These are phyloP conservation scores for Plasmodium ovale DNA, from an alignment of 169 alveolate genomes.

Conservation along the genomic window DNA sequence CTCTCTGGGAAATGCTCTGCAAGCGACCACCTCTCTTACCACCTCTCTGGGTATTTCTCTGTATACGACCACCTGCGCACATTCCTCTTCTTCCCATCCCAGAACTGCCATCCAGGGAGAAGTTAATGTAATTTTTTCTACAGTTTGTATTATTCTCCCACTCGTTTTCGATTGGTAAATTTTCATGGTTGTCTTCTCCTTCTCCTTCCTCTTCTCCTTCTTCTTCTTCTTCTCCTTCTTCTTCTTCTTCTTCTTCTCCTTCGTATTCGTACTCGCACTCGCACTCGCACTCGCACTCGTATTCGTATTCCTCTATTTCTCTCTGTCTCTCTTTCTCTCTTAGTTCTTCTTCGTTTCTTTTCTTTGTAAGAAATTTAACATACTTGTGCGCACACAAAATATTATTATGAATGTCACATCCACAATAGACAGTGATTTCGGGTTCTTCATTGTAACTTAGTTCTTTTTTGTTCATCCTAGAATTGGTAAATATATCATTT, in stretches of 20 bases:
- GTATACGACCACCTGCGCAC: too few relatives aligned
- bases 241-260: not conserved
- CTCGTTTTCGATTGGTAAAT: too few relatives aligned
- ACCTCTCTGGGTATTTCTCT: too few relatives aligned
- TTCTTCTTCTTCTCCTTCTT: not conserved
- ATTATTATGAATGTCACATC: conserved; percentile 23
- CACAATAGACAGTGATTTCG: not conserved
- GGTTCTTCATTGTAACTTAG: too few relatives aligned
- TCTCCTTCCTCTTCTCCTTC: not conserved
- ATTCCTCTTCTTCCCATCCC: too few relatives aligned
- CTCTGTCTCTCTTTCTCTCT: not conserved
- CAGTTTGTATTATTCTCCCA: too few relatives aligned
- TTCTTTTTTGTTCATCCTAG: not conserved
- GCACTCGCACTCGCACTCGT: not conserved
- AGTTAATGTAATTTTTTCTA: too few relatives aligned
- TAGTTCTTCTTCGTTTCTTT: not conserved
- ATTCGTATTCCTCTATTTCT: not conserved
- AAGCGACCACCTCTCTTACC: too few relatives aligned
- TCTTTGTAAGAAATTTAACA: not conserved
- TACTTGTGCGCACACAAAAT: conserved; percentile 6
- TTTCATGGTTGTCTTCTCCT: too few relatives aligned
- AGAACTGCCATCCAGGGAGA: too few relatives aligned
- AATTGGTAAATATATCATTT: conserved; percentile 13
- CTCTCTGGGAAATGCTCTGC: too few relatives aligned
- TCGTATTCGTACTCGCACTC: not conserved